Base-by-base conservation (phyloP, 176 grass and related monocot genomes). In the Avena atlantica region DNA sequence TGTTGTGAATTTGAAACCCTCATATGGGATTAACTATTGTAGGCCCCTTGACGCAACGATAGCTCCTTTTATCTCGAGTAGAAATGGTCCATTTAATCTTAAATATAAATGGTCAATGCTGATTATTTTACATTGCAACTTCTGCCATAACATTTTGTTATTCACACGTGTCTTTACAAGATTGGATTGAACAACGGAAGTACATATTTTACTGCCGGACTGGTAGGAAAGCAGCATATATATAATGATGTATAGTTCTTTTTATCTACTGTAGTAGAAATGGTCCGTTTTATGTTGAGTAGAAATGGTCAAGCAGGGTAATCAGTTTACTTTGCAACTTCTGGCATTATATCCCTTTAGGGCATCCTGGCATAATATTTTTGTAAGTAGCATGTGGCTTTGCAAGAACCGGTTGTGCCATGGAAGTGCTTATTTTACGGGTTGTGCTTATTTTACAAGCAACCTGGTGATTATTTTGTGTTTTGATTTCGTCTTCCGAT, bases 371-470 rank as follows among this genome's bases (percentile, higher is more conserved):
- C 31, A 19, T 69, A 40, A 16, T 4, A 15, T 42, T 66, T 69
- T 81, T 25, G 9, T 50, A 25, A 29, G 17, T 19, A 76, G 20
- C 70, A 86, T 20, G 36, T 85, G 61, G 49, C 82, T 56, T 70
- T 12, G 67, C 34, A 49, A 23, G 69, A 81, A 75, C 81, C 59
- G 49, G 8, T 5, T 16, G 3, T 49, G 20, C 47, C 34, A 21
- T 13, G 0, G 12, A 52, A 37, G 9, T n/a, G 27, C 51, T 82
- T 82, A 71, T 67, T 87, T 72, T 87, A 20, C 79, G 6, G 40
- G 40, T 42, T 7, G 6, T 6, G 31, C 3, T 82, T 82, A 71
- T 66, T 87, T 72, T 87, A 20, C 79, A 74, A 73, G 55, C 31
- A 74, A 48, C 12, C 20, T 20, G 15, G 14, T 60, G 84, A 72